These are phyloP conservation scores for Nicotiana tabacum DNA, from an alignment of 257 asterid genomes.

Conservation along the genomic window DNA sequence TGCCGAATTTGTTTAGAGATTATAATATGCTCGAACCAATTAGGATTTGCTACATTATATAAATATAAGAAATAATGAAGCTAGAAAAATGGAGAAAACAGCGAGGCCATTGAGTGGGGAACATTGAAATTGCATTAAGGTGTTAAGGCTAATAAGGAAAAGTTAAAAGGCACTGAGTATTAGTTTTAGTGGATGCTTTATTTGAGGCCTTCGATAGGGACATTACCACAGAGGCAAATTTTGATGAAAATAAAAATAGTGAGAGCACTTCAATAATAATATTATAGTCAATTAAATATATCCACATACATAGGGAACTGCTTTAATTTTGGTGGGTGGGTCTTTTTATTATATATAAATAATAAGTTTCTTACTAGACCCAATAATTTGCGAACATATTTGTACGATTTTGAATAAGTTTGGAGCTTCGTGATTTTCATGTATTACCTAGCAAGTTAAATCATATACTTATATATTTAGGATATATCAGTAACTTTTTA, in stretches of 20 bases:
- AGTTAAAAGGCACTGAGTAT: slow-evolving; percentile 5
- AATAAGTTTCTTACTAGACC: background rate
- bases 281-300: background rate
- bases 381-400: background rate
- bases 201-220: slow-evolving; percentile 5
- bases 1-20: background rate
- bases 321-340: slow-evolving; percentile 4
- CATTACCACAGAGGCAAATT: background rate
- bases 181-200: slow-evolving; percentile 20
- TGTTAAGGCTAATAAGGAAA: slow-evolving; percentile 16
- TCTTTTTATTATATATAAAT: background rate
- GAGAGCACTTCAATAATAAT: background rate
- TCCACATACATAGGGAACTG: background rate
- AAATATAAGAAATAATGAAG: no score
- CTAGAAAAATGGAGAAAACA: no score
- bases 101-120: slow-evolving; percentile 22
- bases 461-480: background rate
- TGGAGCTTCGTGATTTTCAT: background rate
- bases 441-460: background rate
- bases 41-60: no score
- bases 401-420: background rate
- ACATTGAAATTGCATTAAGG: slow-evolving; percentile 18
- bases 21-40: background rate
- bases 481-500: background rate
- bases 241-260: slow-evolving; percentile 1